Evolutionary conservation across 2,329 filamentous ascomycete species (phyloP).

Genomic region (Aspergillus pseudoglaucus): DNA sequence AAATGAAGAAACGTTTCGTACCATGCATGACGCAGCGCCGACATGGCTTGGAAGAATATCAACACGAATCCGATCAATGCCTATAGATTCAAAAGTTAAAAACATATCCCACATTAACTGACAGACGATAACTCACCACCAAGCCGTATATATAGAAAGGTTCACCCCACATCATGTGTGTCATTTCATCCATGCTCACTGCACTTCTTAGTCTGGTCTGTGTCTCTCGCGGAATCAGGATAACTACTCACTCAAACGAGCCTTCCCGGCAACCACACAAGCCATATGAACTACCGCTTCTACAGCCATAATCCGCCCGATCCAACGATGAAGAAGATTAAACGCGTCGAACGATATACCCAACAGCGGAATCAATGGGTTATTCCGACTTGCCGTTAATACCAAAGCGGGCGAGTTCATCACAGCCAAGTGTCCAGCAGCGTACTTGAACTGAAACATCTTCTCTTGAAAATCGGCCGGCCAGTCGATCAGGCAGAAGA

Average conservation of each 20-base stretch:
- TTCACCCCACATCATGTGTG: constrained; percentile 20
- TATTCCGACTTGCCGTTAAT: constrained; percentile 82
- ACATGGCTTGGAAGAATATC: constrained; percentile 36
- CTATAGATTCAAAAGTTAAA: constrained; percentile 17
- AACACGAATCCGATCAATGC: constrained; percentile 32
- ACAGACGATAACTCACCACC: constrained; percentile 46
- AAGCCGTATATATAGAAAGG: constrained; percentile 26
- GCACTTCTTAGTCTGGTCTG: background rate
- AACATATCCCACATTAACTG: constrained; percentile 38
- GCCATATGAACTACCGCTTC: constrained; percentile 62
- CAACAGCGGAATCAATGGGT: constrained; percentile 72
- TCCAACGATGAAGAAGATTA: constrained; percentile 80
- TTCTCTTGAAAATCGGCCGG: constrained; percentile 21
- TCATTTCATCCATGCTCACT: constrained; percentile 47
- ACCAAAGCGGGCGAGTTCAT: constrained; percentile 86
- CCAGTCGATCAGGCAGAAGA: constrained; percentile 37
- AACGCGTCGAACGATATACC: constrained; percentile 89
- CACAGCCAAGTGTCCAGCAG: constrained; percentile 71
- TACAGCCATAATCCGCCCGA: constrained; percentile 63
- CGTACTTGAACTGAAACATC: constrained; percentile 58
- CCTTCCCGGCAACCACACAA: constrained; percentile 18
- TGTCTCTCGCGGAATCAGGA: background rate
- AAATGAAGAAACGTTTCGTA: constrained; percentile 41
- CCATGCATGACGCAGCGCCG: constrained; percentile 37
- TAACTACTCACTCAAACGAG: constrained; percentile 14